Conservation (phyloP, 2,329 filamentous ascomycete species). For the Colletotrichum shisoi region DNA sequence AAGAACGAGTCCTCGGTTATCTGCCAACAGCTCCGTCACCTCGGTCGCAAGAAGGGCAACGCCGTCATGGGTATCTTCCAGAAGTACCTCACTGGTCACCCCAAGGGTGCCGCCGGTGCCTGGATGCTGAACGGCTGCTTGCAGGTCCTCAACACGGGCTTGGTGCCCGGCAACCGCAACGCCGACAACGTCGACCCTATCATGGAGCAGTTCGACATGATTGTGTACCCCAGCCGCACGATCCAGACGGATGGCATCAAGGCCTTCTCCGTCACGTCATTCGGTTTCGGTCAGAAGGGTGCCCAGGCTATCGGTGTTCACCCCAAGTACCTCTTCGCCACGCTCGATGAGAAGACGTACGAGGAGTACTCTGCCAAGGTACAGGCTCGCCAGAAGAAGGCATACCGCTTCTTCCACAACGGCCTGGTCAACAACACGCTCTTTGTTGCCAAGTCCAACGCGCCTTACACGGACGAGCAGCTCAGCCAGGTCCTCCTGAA, state of each 20-base stretch:
- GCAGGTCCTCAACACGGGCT: conserved; percentile 90
- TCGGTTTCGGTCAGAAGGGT: conserved; percentile 99
- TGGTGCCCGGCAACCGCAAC: conserved; percentile 97
- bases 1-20: conserved; percentile 99
- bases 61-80: conserved; percentile 97
- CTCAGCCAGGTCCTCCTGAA: conserved; percentile 91
- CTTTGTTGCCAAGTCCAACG: conserved; percentile 92
- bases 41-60: conserved; percentile 96
- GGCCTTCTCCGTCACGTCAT: conserved; percentile 98
- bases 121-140: conserved; percentile 99
- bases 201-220: conserved; percentile 98
- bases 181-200: conserved; percentile 95
- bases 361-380: conserved; percentile 86
- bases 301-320: conserved; percentile 97
- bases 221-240: conserved; percentile 92
- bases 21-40: conserved; percentile 93
- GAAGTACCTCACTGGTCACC: conserved; percentile 98
- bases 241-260: conserved; percentile 99
- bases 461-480: conserved; percentile 89
- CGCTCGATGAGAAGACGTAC: conserved; percentile 88
- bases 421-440: conserved; percentile 97
- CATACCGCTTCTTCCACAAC: conserved; percentile 98
- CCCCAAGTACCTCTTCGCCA: conserved; percentile 92
- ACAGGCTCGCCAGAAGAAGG: conserved; percentile 94
- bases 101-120: conserved; percentile 97